Evolutionary conservation across 345 rosid genomes (phyloP).

Genomic region (Euphorbia peplus): DNA sequence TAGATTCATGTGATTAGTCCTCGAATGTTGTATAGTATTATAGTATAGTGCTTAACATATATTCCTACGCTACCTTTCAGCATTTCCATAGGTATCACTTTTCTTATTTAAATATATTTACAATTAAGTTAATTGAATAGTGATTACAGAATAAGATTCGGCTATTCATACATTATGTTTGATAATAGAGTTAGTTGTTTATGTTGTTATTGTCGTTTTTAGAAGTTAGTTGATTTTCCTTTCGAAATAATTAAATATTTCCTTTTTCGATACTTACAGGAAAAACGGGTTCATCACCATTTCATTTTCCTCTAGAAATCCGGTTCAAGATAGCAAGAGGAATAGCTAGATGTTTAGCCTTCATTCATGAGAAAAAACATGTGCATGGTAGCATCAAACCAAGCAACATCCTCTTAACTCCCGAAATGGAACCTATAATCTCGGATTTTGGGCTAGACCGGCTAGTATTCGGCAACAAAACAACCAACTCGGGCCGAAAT

Average conservation of each 20-base stretch:
- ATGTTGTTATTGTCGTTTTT: too few species aligned
- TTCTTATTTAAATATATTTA: neutral
- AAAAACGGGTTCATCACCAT: constrained; percentile 50
- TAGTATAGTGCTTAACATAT: neutral
- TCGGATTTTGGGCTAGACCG: constrained; percentile 68
- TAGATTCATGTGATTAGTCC: constrained; percentile 10
- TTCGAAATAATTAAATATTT: too few species aligned
- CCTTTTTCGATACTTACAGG: constrained; percentile 16
- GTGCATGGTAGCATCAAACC: constrained; percentile 85
- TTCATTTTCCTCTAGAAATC: constrained; percentile 43
- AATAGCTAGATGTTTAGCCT: constrained; percentile 67
- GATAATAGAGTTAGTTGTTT: too few species aligned
- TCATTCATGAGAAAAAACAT: constrained; percentile 73
- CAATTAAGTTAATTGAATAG: neutral
- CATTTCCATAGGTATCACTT: neutral
- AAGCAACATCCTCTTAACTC: constrained; percentile 60
- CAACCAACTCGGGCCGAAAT: constrained; percentile 24
- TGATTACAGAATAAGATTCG: too few species aligned
- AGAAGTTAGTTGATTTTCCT: too few species aligned
- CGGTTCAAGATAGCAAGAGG: constrained; percentile 82
- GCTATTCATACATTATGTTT: too few species aligned
- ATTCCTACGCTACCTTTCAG: neutral
- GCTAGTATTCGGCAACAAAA: constrained; percentile 34
- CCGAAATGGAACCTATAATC: constrained; percentile 61
- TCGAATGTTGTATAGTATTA: constrained; percentile 5